phyloP scores from a whole-genome alignment of 345 rosid genomes.

The Brassica nigra region DNA sequence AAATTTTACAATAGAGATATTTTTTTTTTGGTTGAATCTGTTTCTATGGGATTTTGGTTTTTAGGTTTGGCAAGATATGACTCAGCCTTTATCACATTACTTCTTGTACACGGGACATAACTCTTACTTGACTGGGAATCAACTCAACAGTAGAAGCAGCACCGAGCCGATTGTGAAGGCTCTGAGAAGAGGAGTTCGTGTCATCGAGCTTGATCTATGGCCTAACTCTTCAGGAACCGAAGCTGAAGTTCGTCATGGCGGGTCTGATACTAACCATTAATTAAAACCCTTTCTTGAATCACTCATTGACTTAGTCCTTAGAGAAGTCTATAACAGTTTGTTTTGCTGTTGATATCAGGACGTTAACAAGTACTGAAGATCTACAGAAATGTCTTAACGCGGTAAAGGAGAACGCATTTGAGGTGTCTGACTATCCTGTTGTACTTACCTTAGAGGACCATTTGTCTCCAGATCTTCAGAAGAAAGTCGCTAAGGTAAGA shows the following conservation, averaged over 20 bases:
- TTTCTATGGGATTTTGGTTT: not conserved
- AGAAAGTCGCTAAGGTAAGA: slow-evolving; percentile 63
- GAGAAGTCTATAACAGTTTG: not conserved
- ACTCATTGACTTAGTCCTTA: not conserved
- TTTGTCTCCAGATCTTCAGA: slow-evolving; percentile 61
- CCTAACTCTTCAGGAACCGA: slow-evolving; percentile 52
- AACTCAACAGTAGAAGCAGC: slow-evolving; percentile 66
- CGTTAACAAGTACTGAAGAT: slow-evolving; percentile 62
- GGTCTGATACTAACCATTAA: slow-evolving; percentile 42
- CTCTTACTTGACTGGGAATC: slow-evolving; percentile 85
- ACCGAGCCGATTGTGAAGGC: slow-evolving; percentile 61
- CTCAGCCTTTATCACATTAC: slow-evolving; percentile 72
- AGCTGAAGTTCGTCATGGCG: slow-evolving; percentile 77
- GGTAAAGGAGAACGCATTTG: slow-evolving; percentile 64
- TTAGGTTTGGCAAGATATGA: slow-evolving; percentile 76
- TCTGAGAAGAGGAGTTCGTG: slow-evolving; percentile 64
- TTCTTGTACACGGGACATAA: slow-evolving; percentile 85
- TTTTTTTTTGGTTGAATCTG: not conserved
- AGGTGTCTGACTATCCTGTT: slow-evolving; percentile 70
- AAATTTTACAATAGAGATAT: too few relatives aligned
- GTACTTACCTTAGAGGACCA: slow-evolving; percentile 90
- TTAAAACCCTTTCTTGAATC: slow-evolving; percentile 1
- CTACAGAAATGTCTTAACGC: slow-evolving; percentile 61
- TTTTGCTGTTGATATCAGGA: slow-evolving; percentile 40
- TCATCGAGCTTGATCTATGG: slow-evolving; percentile 91